Percentiles rank a stretch among this genome's conserved stretches.
Evolutionary conservation across 192 early-diverging fungal species (phyloP).

Genomic region (Coemansia sp.): DNA sequence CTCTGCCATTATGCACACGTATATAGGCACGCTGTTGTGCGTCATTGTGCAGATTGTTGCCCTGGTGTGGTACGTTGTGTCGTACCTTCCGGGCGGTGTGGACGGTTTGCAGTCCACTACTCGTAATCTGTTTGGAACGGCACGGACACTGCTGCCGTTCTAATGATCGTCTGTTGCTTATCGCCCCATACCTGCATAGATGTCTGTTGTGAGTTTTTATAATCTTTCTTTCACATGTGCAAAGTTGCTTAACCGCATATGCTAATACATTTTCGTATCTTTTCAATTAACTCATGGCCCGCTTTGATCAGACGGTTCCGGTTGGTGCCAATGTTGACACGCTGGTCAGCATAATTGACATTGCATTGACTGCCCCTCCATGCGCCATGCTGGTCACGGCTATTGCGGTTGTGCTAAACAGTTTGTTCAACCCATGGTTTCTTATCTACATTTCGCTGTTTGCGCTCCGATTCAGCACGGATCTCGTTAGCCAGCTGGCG

Average conservation of each 20-base stretch:
- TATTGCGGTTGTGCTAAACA: constrained; percentile 11
- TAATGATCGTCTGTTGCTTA: constrained; percentile 4
- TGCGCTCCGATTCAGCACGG: not conserved
- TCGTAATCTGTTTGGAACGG: constrained; percentile 40
- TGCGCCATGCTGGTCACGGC: constrained; percentile 9
- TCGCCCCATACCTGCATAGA: too few relatives aligned
- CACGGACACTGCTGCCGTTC: constrained; percentile 46
- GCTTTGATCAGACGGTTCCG: not conserved
- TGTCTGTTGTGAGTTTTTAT: too few relatives aligned
- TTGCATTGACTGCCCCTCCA: constrained; percentile 9
- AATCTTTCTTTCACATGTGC: not conserved
- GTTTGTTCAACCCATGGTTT: constrained; percentile 11
- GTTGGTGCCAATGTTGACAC: constrained; percentile 44
- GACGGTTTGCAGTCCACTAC: constrained; percentile 60
- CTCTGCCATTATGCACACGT: constrained; percentile 68
- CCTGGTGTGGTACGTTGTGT: constrained; percentile 80
- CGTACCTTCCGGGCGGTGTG: constrained; percentile 77
- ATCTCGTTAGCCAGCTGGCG: not conserved
- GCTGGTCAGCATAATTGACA: not conserved
- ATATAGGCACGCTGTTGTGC: constrained; percentile 76
- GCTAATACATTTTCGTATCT: not conserved
- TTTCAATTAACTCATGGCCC: not conserved
- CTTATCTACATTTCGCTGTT: constrained; percentile 12
- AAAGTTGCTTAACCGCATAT: not conserved
- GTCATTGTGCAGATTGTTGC: constrained; percentile 78